phyloP scores from a whole-genome alignment of 2,329 filamentous ascomycete species.

The Hyphodiscus sp. region DNA sequence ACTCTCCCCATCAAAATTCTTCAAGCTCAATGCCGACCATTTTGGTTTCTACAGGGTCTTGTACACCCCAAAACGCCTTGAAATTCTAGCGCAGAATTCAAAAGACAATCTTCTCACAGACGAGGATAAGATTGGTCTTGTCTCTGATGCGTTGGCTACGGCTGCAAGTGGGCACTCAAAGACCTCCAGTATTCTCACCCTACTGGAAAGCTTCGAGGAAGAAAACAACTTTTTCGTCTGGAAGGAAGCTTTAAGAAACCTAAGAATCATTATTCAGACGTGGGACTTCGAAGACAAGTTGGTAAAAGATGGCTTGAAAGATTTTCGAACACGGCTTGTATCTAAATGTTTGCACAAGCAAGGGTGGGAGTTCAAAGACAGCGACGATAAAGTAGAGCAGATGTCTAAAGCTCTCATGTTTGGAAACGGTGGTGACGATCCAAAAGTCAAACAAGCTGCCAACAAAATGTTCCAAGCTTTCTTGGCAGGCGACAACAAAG shows the following conservation, averaged over 20 bases:
- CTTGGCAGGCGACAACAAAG: background rate
- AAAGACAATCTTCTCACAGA: constrained; percentile 45
- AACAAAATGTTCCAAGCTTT: background rate
- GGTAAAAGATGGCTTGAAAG: background rate
- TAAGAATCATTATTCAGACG: background rate
- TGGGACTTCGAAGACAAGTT: background rate
- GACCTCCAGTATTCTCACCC: constrained; percentile 8
- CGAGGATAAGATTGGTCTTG: constrained; percentile 65
- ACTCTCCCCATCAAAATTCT: constrained; percentile 46
- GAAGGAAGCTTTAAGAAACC: constrained; percentile 4
- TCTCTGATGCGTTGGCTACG: constrained; percentile 59
- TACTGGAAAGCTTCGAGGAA: constrained; percentile 10
- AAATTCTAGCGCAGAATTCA: constrained; percentile 57
- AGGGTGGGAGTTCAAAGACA: background rate
- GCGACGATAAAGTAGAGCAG: background rate
- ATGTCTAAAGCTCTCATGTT: background rate
- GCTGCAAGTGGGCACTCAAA: constrained; percentile 28
- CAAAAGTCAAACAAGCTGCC: background rate
- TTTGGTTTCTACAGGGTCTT: constrained; percentile 62
- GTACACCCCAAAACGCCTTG: constrained; percentile 55
- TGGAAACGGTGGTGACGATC: background rate
- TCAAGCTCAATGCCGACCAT: constrained; percentile 66
- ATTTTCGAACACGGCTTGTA: background rate
- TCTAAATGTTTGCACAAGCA: background rate
- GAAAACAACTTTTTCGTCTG: constrained; percentile 12